Percentiles rank a stretch among this genome's conserved stretches.
These are phyloP conservation scores for Torrubiella hemipterigena DNA, from an alignment of 2,329 filamentous ascomycete species.

Conservation along the genomic window DNA sequence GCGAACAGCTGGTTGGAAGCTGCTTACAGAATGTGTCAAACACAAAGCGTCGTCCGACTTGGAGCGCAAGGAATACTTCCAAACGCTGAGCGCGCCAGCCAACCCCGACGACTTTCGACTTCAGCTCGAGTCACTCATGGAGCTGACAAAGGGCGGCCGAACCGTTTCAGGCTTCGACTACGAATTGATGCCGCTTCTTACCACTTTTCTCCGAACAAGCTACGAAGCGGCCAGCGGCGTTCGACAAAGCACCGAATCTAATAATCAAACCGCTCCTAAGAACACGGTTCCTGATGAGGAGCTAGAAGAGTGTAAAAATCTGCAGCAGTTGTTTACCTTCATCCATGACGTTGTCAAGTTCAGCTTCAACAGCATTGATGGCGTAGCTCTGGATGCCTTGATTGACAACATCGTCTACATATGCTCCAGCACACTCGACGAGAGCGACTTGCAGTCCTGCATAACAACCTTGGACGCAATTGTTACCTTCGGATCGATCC, in stretches of 20 bases:
- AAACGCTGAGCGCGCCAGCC: constrained; percentile 43
- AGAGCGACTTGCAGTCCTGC: constrained; percentile 54
- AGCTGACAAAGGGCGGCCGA: constrained; percentile 49
- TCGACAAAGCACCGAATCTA: constrained; percentile 25
- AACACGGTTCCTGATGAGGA: constrained; percentile 38
- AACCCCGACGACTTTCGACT: constrained; percentile 53
- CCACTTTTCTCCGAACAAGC: constrained; percentile 43
- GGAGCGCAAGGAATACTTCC: constrained; percentile 54
- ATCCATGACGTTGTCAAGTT: constrained; percentile 62
- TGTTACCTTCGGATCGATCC: constrained; percentile 61
- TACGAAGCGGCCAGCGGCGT: constrained; percentile 42
- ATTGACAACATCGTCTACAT: constrained; percentile 53
- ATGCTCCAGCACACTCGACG: constrained; percentile 53
- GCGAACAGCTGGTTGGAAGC: constrained; percentile 50
- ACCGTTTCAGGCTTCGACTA: constrained; percentile 56
- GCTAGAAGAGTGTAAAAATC: no score
- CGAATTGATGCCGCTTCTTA: constrained; percentile 50
- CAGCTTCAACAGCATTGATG: constrained; percentile 57
- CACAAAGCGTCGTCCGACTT: constrained; percentile 51
- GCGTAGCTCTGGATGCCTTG: constrained; percentile 46
- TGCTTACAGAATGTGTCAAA: constrained; percentile 53
- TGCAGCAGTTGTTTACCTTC: constrained; percentile 53
- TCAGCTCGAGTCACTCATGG: constrained; percentile 50
- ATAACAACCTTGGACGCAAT: constrained; percentile 58
- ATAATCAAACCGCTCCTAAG: constrained; percentile 24